Evolutionary conservation across 495 filamentous ascomycete genomes (phyloP).

Genomic region (Xylaria castorea): DNA sequence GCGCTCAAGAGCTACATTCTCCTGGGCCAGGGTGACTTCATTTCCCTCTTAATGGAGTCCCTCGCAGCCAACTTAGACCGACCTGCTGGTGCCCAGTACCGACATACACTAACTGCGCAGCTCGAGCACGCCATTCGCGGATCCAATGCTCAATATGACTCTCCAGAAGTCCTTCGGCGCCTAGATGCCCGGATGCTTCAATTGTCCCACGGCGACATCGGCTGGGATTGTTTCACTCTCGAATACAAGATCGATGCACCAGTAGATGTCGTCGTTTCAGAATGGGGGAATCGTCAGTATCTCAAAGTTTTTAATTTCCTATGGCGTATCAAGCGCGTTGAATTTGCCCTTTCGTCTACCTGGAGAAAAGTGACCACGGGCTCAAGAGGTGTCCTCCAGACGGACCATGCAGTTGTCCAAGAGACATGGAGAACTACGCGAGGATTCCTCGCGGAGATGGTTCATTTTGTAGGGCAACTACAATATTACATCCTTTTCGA

Average conservation of each 20-base stretch:
- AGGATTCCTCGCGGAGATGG: constrained; percentile 93
- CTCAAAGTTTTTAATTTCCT: constrained; percentile 99
- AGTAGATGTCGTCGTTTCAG: constrained; percentile 95
- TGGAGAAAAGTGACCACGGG: constrained; percentile 98
- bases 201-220: constrained; percentile 93
- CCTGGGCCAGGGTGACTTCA: constrained; percentile 96
- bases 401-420: constrained; percentile 75
- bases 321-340: constrained; percentile 97
- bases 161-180: constrained; percentile 87
- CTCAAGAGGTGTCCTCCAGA: constrained; percentile 86
- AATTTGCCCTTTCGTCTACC: constrained; percentile 86
- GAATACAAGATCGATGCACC: constrained; percentile 99
- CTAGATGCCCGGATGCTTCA: constrained; percentile 97
- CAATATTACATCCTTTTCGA: constrained; percentile 99
- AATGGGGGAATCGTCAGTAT: constrained; percentile 93
- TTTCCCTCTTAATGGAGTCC: constrained; percentile 96
- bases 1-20: constrained; percentile 95
- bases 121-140: constrained; percentile 96
- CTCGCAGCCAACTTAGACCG: constrained; percentile 90
- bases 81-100: constrained; percentile 92
- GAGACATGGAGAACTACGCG: constrained; percentile 89
- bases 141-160: constrained; percentile 96
- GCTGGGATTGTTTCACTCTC: constrained; percentile 99
- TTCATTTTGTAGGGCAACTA: constrained; percentile 95
- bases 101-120: constrained; percentile 95